phyloP scores from a whole-genome alignment of 2,329 filamentous ascomycete genomes.

The Amphichorda felina region DNA sequence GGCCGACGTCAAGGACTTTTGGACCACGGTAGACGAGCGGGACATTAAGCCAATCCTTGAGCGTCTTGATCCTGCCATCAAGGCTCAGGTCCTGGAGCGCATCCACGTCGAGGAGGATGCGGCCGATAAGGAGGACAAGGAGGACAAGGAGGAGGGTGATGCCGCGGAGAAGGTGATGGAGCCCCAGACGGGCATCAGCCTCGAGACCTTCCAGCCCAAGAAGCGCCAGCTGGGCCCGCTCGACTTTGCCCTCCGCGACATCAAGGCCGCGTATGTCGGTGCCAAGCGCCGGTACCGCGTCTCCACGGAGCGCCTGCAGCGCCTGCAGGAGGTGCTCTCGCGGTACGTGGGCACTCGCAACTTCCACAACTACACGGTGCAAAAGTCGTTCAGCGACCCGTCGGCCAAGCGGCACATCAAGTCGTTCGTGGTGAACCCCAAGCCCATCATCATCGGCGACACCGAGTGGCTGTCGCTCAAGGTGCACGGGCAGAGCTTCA shows the following conservation, averaged over 20 bases:
- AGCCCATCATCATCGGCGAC: slow-evolving; percentile 74
- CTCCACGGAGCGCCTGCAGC: slow-evolving; percentile 54
- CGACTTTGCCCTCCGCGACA: slow-evolving; percentile 55
- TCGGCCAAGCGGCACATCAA: slow-evolving; percentile 87
- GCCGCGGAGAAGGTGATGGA: slow-evolving; percentile 10
- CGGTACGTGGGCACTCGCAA: slow-evolving; percentile 77
- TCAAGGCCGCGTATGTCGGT: slow-evolving; percentile 70
- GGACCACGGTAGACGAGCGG: slow-evolving; percentile 71
- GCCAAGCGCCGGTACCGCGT: slow-evolving; percentile 83
- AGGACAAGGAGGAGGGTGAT: slow-evolving; percentile 10
- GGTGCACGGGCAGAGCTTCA: slow-evolving; percentile 96
- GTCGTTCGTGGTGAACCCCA: slow-evolving; percentile 67
- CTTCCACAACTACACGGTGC: slow-evolving; percentile 96
- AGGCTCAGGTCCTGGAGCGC: slow-evolving; percentile 49
- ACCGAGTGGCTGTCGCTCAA: slow-evolving; percentile 95
- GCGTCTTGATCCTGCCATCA: slow-evolving; percentile 49
- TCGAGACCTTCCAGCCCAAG: slow-evolving; percentile 6
- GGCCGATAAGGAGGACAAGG: slow-evolving; percentile 12
- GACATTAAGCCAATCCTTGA: slow-evolving; percentile 62
- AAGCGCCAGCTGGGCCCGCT: slow-evolving; percentile 33
- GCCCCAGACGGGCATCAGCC: slow-evolving; percentile 1
- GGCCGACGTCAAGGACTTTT: slow-evolving; percentile 69
- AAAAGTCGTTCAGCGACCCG: slow-evolving; percentile 70
- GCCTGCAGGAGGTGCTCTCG: slow-evolving; percentile 64
- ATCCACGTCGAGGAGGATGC: slow-evolving; percentile 31